Evolutionary conservation across 192 early-diverging fungal genomes (phyloP).

Genomic region (Podila minutissima): DNA sequence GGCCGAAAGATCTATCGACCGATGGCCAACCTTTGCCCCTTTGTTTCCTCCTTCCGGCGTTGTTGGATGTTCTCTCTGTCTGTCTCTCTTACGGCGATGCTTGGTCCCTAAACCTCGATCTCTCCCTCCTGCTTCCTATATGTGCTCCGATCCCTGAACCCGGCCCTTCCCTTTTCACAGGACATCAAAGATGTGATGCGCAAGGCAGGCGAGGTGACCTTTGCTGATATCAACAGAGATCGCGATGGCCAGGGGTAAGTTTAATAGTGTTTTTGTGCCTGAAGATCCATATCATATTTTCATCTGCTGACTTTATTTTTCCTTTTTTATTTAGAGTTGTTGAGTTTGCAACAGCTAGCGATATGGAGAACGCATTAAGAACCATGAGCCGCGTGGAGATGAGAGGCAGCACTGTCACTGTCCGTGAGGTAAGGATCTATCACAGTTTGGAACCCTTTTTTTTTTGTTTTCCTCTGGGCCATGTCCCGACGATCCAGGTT

Average conservation of each 20-base stretch:
- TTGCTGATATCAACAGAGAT: slow-evolving; percentile 89
- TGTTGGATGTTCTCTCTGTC: not conserved
- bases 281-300: too few relatives aligned
- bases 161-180: slow-evolving; percentile 58
- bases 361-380: slow-evolving; percentile 86
- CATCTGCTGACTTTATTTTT: not conserved
- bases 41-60: not conserved
- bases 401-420: slow-evolving; percentile 71
- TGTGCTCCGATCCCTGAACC: slow-evolving; percentile 22
- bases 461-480: not conserved
- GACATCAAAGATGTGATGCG: slow-evolving; percentile 97
- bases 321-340: slow-evolving; percentile 72
- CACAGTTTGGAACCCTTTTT: not conserved
- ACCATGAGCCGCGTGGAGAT: slow-evolving; percentile 82
- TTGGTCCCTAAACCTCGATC: slow-evolving; percentile 50
- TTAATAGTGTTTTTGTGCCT: slow-evolving; percentile 6
- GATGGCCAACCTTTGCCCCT: too few relatives aligned
- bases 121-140: slow-evolving; percentile 35
- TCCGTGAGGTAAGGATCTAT: slow-evolving; percentile 69
- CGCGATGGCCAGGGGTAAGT: slow-evolving; percentile 85
- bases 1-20: too few relatives aligned
- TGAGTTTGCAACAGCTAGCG: slow-evolving; percentile 83
- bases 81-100: slow-evolving; percentile 42
- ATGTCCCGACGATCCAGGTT: not conserved
- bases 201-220: slow-evolving; percentile 93